Conservation (phyloP, 2,329 filamentous ascomycete genomes). For the Ceratocystis albifundus region DNA sequence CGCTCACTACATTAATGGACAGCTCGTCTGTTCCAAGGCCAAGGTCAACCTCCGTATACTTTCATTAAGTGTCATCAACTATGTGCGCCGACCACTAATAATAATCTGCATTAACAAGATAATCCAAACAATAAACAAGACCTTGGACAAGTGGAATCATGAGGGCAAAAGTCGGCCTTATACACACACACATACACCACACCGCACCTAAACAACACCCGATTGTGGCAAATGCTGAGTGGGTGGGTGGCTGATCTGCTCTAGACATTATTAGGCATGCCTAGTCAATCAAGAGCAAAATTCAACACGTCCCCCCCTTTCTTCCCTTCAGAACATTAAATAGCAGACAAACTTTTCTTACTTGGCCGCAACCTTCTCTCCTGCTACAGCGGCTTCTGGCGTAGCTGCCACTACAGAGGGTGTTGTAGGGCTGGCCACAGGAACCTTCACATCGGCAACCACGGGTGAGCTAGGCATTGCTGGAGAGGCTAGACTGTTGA, state of each 20-base stretch:
- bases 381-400: slow-evolving; percentile 23
- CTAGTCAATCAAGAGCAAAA: background rate
- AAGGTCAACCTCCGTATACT: slow-evolving; percentile 15
- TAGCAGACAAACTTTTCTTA: background rate
- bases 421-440: slow-evolving; percentile 23
- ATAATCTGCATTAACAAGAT: slow-evolving; percentile 15
- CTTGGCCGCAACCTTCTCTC: slow-evolving; percentile 8
- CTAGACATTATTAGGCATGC: background rate
- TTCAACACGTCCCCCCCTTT: background rate
- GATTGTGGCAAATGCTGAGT: background rate
- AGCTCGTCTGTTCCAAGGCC: slow-evolving; percentile 8
- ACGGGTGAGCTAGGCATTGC: slow-evolving; percentile 26
- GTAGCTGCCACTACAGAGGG: slow-evolving; percentile 24
- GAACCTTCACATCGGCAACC: slow-evolving; percentile 24
- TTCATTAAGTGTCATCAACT: slow-evolving; percentile 12
- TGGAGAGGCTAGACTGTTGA: slow-evolving; percentile 26
- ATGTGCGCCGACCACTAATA: slow-evolving; percentile 10
- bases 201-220: too few relatives aligned
- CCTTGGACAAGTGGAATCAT: slow-evolving; percentile 12
- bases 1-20: background rate
- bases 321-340: slow-evolving; percentile 3
- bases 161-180: background rate
- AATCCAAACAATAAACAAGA: slow-evolving; percentile 16
- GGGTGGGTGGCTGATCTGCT: background rate
- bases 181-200: slow-evolving; percentile 5